Conservation (phyloP, 1,284 basidiomycete species). For the Chiua sp. region DNA sequence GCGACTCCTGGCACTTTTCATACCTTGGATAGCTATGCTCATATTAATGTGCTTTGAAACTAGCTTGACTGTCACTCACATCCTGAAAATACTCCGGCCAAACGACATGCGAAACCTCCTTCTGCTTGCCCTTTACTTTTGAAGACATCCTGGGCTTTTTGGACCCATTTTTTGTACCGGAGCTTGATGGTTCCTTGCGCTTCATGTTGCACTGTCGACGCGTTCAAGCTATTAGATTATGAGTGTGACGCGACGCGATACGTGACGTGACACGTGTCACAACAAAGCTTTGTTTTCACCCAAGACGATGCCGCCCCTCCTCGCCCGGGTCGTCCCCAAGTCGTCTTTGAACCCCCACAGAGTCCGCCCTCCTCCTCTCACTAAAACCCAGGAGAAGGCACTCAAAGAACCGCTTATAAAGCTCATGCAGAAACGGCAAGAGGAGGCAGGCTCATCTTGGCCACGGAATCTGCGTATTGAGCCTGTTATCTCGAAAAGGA, state of each 20-base stretch:
- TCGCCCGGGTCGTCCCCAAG: conserved; percentile 49
- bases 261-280: conserved; percentile 20
- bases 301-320: conserved; percentile 26
- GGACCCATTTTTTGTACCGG: conserved; percentile 10
- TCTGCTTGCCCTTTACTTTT: conserved; percentile 28
- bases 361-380: conserved; percentile 32
- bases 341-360: conserved; percentile 33
- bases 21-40: conserved; percentile 34
- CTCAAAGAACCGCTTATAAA: conserved; percentile 42
- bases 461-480: conserved; percentile 54
- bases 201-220: conserved; percentile 23
- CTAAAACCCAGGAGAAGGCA: conserved; percentile 38
- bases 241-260: conserved; percentile 24
- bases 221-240: conserved; percentile 3
- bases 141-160: conserved; percentile 33
- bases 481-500: conserved; percentile 41
- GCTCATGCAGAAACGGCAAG: conserved; percentile 45
- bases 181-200: conserved; percentile 15
- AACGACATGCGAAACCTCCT: conserved; percentile 11
- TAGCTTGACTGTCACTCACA: conserved; percentile 40
- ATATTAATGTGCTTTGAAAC: background rate
- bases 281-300: background rate
- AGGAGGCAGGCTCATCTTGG: conserved; percentile 42
- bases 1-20: background rate
- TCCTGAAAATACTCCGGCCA: conserved; percentile 69